phyloP scores from a whole-genome alignment of 2,329 filamentous ascomycete species.

The Calonectria pauciramosa region DNA sequence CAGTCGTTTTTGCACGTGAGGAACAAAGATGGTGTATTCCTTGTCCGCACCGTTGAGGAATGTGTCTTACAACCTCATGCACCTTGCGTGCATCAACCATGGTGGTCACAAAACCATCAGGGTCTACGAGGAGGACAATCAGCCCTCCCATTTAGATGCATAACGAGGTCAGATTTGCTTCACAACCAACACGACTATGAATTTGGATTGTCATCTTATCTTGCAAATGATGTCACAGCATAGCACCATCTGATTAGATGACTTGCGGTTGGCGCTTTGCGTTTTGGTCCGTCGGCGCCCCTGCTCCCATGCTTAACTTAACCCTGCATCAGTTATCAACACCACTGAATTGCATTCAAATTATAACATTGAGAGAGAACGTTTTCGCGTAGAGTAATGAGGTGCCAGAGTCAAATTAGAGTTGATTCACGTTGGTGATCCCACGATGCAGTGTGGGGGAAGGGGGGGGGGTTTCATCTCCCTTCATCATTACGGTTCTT shows the following conservation, averaged over 20 bases:
- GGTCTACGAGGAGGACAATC: too few relatives aligned
- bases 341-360: conserved; percentile 33
- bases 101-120: too few relatives aligned
- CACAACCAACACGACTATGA: too few relatives aligned
- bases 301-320: too few relatives aligned
- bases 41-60: background rate
- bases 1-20: background rate
- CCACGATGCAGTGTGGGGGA: too few relatives aligned
- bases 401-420: conserved; percentile 4
- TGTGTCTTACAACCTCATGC: background rate
- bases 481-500: background rate
- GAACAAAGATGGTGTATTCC: background rate
- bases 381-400: conserved; percentile 41
- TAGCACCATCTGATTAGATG: too few relatives aligned
- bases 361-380: conserved; percentile 47
- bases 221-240: background rate
- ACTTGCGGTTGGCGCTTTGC: too few relatives aligned
- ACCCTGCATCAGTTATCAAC: background rate
- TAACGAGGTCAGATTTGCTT: too few relatives aligned
- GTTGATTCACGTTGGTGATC: conserved; percentile 51
- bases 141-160: too few relatives aligned
- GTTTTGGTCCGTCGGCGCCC: background rate
- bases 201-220: background rate
- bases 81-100: too few relatives aligned
- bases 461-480: background rate